Conservation (phyloP, 257 asterid species). For the Nicotiana paniculata region DNA sequence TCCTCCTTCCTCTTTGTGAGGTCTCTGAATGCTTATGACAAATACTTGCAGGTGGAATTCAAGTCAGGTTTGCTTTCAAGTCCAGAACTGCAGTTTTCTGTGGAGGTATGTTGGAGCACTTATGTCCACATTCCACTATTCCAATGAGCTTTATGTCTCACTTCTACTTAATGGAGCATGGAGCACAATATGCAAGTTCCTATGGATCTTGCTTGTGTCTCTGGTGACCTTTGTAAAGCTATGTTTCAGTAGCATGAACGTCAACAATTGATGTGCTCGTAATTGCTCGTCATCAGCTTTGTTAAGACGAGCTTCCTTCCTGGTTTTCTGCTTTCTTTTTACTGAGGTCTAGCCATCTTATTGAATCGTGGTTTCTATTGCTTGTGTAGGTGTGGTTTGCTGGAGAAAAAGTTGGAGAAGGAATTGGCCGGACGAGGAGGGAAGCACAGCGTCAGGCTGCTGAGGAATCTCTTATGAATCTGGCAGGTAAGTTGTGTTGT, state of each 20-base stretch:
- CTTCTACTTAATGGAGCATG: background rate
- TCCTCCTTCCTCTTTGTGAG: slow-evolving; percentile 1
- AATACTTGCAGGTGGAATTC: slow-evolving; percentile 74
- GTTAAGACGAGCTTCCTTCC: background rate
- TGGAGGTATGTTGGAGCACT: slow-evolving; percentile 45
- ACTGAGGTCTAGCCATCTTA: background rate
- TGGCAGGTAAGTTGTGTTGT: slow-evolving; percentile 60
- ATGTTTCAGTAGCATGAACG: background rate
- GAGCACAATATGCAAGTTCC: background rate
- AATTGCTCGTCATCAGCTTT: background rate
- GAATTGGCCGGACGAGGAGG: slow-evolving; percentile 82
- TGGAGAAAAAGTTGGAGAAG: slow-evolving; percentile 85
- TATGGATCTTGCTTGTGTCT: background rate
- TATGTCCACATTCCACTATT: background rate
- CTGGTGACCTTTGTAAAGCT: background rate
- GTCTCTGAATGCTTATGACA: slow-evolving; percentile 25
- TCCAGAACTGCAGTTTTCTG: slow-evolving; percentile 51
- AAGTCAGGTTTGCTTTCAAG: slow-evolving; percentile 44
- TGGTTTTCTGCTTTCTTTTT: background rate
- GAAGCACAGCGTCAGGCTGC: slow-evolving; percentile 84
- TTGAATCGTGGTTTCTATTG: slow-evolving; percentile 13
- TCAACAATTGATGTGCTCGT: background rate
- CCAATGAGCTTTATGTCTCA: background rate
- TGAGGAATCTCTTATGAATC: slow-evolving; percentile 63
- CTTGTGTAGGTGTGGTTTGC: slow-evolving; percentile 72